A percentile compares a stretch with the other conserved stretches of the same genome.
These are phyloP conservation scores for Bipolaris zeicola DNA, from an alignment of 2,329 filamentous ascomycete genomes.

Conservation along the genomic window DNA sequence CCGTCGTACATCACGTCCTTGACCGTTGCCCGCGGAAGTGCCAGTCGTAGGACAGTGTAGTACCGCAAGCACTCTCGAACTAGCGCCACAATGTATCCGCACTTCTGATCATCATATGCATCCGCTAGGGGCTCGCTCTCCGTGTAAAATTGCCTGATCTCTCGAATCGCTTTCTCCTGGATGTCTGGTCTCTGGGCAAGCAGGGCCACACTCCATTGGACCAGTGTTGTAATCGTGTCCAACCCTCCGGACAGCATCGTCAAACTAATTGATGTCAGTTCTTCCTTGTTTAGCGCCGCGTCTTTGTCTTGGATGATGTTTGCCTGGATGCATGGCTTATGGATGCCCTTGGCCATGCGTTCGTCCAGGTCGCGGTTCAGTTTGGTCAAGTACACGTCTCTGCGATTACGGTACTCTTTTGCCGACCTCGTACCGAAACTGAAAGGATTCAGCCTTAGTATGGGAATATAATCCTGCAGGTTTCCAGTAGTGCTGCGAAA, in stretches of 20 bases:
- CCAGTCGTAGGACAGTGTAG: conserved; percentile 67
- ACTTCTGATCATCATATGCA: conserved; percentile 66
- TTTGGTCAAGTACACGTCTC: conserved; percentile 64
- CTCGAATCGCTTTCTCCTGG: conserved; percentile 63
- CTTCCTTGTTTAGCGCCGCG: conserved; percentile 65
- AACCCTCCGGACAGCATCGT: conserved; percentile 72
- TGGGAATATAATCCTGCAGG: conserved; percentile 65
- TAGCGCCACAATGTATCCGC: conserved; percentile 66
- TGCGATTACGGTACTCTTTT: conserved; percentile 63
- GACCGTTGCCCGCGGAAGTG: conserved; percentile 66
- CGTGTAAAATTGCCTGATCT: conserved; percentile 62
- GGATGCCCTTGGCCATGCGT: conserved; percentile 64
- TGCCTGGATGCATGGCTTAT: conserved; percentile 69
- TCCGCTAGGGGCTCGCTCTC: conserved; percentile 63
- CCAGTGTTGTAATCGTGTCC: conserved; percentile 69
- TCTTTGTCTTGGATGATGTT: conserved; percentile 70
- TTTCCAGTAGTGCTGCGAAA: conserved; percentile 67
- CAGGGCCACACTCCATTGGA: conserved; percentile 68
- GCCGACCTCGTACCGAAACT: conserved; percentile 64
- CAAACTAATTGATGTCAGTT: conserved; percentile 68
- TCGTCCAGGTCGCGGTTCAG: conserved; percentile 65
- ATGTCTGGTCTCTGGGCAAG: conserved; percentile 65
- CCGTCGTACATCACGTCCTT: conserved; percentile 65
- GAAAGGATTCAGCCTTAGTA: conserved; percentile 66
- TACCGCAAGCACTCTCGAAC: conserved; percentile 67